A percentile compares a stretch with the other conserved stretches of the same genome.
Conservation (phyloP, 2,329 filamentous ascomycete genomes). For the Leptodontidium sp. region DNA sequence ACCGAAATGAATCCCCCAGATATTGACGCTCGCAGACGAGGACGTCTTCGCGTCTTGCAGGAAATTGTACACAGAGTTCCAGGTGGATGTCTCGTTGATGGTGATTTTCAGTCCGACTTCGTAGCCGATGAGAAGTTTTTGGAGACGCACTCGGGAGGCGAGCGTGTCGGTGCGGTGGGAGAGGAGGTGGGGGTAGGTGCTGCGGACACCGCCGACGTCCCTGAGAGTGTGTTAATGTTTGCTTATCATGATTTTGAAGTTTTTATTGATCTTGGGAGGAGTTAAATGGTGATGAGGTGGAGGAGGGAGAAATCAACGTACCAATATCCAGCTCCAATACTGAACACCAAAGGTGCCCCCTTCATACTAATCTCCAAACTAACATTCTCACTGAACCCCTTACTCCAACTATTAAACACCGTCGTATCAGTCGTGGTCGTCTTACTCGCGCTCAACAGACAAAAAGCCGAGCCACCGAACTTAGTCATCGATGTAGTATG, state of each 20-base stretch:
- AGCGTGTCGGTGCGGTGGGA: slow-evolving; percentile 22
- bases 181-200: slow-evolving; percentile 26
- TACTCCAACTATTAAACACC: slow-evolving; percentile 1
- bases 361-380: slow-evolving; percentile 15
- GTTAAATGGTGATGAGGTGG: not conserved
- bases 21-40: slow-evolving; percentile 21
- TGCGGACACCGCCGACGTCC: slow-evolving; percentile 25
- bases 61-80: slow-evolving; percentile 22
- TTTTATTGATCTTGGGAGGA: no score
- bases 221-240: not conserved
- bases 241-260: not conserved
- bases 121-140: slow-evolving; percentile 25
- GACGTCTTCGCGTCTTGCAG: slow-evolving; percentile 21
- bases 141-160: slow-evolving; percentile 18
- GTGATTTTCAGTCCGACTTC: slow-evolving; percentile 30
- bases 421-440: not conserved
- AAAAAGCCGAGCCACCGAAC: slow-evolving; percentile 4
- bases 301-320: not conserved
- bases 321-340: slow-evolving; percentile 10
- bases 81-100: slow-evolving; percentile 23
- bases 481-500: slow-evolving; percentile 17
- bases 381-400: slow-evolving; percentile 1
- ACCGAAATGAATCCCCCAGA: slow-evolving; percentile 29
- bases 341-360: slow-evolving; percentile 7
- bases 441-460: not conserved